Evolutionary conservation across 805 yeast species (phyloP), one percentile per base, ranked within the genome.

Genomic region (baker's yeast (Saccharomyces cerevisiae)): DNA sequence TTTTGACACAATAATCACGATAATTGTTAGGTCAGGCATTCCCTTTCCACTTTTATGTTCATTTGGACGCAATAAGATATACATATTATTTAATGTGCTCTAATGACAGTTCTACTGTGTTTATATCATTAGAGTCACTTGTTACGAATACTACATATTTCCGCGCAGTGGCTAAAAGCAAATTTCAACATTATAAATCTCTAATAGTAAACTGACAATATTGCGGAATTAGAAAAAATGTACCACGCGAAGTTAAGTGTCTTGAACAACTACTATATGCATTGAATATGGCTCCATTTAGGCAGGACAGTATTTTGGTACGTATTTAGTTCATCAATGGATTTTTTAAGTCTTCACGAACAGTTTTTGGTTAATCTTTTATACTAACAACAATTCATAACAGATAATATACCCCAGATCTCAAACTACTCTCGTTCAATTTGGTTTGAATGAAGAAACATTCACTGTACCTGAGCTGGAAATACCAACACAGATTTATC

Each of bases 361-460:
- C n/a, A n/a, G 17, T 17, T 28, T 26, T 14, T 13, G 6, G 22
- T 31, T 17, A 13, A 17, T 11, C 43, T 17, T 36, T 36, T 4
- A 36, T 56, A 56, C 61, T 57, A 61, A 52, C 61, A 54, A 28
- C 52, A 50, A n/a, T 32, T 32, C 36, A 52, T 69, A 36, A 13
- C 30, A 62, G 73, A 79, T 91, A 29, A 79, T 91, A 29, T 84
- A 89, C 53, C 88, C 96, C 0, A 96, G 97, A 29, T 85, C 96
- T 2, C 75, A 73, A 52, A 73, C 78, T 52, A 89, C 97, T 0
- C 73, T 85, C 52, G 87, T 88, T 29, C 87, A 86, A 60, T 83
- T 87, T 66, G 97, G 97, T 1, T 74, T 91, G 28, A 75, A 78
- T 28, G 95, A 86, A 61, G 71, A 67, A 43, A 62, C 66, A 0